Evolutionary conservation across 208 protist species (phyloP).

Genomic region (Vickermania ingenoplastis): DNA sequence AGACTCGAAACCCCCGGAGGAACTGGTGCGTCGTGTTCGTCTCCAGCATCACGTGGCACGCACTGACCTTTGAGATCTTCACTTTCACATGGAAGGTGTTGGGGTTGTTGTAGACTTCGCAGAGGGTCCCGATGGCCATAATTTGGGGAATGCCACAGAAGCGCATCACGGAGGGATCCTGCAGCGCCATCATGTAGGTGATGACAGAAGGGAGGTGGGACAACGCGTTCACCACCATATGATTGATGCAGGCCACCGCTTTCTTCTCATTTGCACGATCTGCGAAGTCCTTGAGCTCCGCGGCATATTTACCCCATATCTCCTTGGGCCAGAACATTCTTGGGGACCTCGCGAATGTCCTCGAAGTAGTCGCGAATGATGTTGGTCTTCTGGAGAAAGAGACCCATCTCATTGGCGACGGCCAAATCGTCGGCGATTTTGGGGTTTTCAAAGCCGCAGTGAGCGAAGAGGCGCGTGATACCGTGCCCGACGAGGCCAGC

Average conservation of each 20-base stretch:
- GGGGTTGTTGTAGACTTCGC: conserved; percentile 91
- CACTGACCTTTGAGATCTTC: conserved; percentile 86
- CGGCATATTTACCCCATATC: conserved; percentile 76
- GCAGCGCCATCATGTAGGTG: conserved; percentile 77
- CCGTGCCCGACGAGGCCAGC: conserved; percentile 96
- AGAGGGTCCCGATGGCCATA: conserved; percentile 94
- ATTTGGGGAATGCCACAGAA: conserved; percentile 97
- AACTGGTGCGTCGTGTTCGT: conserved; percentile 25
- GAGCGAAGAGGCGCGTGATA: conserved; percentile 85
- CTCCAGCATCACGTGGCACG: conserved; percentile 51
- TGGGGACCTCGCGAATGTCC: conserved; percentile 85
- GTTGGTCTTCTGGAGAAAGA: conserved; percentile 98
- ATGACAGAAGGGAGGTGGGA: conserved; percentile 81
- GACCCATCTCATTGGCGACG: conserved; percentile 91
- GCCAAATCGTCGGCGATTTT: conserved; percentile 45
- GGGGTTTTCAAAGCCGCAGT: conserved; percentile 73
- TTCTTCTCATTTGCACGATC: conserved; percentile 22
- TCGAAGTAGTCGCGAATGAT: conserved; percentile 97
- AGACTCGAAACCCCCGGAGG: conserved; percentile 24
- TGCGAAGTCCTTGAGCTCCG: conserved; percentile 56
- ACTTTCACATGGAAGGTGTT: conserved; percentile 88
- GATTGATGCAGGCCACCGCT: conserved; percentile 89
- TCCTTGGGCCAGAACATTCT: conserved; percentile 93
- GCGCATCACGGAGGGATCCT: conserved; percentile 80
- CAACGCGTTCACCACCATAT: conserved; percentile 91